phyloP scores from a whole-genome alignment of 2,329 filamentous ascomycete genomes.

The Tolypocladium capitatum region DNA sequence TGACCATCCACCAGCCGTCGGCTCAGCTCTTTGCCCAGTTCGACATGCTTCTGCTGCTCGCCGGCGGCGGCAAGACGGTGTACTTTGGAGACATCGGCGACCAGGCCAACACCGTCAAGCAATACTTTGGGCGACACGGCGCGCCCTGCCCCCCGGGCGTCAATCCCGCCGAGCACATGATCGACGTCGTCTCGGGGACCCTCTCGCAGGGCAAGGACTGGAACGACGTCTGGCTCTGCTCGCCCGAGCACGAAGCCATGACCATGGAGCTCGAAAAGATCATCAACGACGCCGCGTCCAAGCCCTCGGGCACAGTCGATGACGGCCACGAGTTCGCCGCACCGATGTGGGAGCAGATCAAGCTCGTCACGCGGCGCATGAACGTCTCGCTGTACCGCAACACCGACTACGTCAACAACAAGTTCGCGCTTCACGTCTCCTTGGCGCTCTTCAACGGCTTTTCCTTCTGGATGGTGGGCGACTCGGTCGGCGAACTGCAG shows the following conservation, averaged over 20 bases:
- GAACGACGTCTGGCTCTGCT: slow-evolving; percentile 59
- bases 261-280: slow-evolving; percentile 51
- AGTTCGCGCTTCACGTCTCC: slow-evolving; percentile 41
- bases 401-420: slow-evolving; percentile 52
- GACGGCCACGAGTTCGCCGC: slow-evolving; percentile 60
- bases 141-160: slow-evolving; percentile 46
- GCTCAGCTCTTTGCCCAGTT: slow-evolving; percentile 54
- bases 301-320: slow-evolving; percentile 25
- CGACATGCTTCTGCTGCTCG: slow-evolving; percentile 50
- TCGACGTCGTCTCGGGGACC: slow-evolving; percentile 41
- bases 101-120: slow-evolving; percentile 37
- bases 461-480: slow-evolving; percentile 45
- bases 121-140: slow-evolving; percentile 55
- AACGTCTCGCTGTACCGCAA: slow-evolving; percentile 53
- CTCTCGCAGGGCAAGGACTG: slow-evolving; percentile 40
- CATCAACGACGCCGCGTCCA: slow-evolving; percentile 37
- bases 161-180: slow-evolving; percentile 69
- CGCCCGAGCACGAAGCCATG: slow-evolving; percentile 41
- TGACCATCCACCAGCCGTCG: slow-evolving; percentile 60
- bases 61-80: slow-evolving; percentile 50
- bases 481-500: slow-evolving; percentile 36
- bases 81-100: slow-evolving; percentile 56
- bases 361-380: slow-evolving; percentile 49
- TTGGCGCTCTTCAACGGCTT: slow-evolving; percentile 48
- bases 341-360: slow-evolving; percentile 48